phyloP scores from a whole-genome alignment of 2,329 filamentous ascomycete species.

The Basipetospora chlamydospora region DNA sequence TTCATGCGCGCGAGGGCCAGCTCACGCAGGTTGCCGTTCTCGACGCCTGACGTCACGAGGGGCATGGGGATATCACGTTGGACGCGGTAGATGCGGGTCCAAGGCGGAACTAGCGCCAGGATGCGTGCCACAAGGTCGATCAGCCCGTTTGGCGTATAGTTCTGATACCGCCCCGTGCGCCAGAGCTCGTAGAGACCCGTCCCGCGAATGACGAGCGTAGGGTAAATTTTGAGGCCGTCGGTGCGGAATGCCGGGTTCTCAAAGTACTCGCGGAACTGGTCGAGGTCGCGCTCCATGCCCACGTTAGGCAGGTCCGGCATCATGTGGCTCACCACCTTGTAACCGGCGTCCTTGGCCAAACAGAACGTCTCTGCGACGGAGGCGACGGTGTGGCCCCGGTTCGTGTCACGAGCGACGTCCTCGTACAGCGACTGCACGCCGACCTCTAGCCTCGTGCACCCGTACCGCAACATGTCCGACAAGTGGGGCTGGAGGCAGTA shows the following conservation, averaged over 20 bases:
- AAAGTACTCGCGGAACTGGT: conserved; percentile 96
- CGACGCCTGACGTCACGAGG: conserved; percentile 92
- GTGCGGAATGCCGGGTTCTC: conserved; percentile 93
- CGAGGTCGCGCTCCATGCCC: conserved; percentile 92
- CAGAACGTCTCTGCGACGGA: conserved; percentile 94
- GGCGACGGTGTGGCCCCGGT: conserved; percentile 89
- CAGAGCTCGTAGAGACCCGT: conserved; percentile 95
- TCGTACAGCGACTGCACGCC: conserved; percentile 96
- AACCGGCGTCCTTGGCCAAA: conserved; percentile 92
- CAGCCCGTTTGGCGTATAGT: conserved; percentile 93
- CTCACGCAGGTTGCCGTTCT: conserved; percentile 93
- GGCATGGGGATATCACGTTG: conserved; percentile 99
- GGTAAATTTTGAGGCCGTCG: conserved; percentile 95
- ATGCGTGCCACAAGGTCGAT: conserved; percentile 96
- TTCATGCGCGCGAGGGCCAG: conserved; percentile 95
- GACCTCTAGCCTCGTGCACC: conserved; percentile 85
- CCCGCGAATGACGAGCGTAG: conserved; percentile 89
- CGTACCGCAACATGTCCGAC: conserved; percentile 92
- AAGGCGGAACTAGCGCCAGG: conserved; percentile 82
- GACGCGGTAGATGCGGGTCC: conserved; percentile 97
- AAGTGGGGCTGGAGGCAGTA: conserved; percentile 95
- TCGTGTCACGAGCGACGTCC: conserved; percentile 95
- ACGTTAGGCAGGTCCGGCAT: conserved; percentile 98
- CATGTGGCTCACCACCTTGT: conserved; percentile 99
- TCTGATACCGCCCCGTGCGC: conserved; percentile 93